Conservation (phyloP, 306 rosid species). For the Leucaena leucocephala region DNA sequence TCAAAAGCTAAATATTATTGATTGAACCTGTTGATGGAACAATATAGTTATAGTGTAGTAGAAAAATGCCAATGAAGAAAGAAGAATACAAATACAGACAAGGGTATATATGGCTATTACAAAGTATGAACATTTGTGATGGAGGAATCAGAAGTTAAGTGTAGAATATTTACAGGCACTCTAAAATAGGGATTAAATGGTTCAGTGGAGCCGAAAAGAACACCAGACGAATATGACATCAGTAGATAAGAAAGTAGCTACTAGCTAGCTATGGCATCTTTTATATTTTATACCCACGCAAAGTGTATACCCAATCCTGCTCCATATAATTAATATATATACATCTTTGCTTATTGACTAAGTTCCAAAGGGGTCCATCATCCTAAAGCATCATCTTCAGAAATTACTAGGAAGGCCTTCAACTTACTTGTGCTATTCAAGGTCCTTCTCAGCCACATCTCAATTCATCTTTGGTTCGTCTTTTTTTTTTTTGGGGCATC, state of each 20-base stretch:
- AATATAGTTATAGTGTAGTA: not conserved
- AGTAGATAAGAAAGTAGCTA: conserved; percentile 37
- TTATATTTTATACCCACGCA: conserved; percentile 32
- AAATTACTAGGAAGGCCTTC: conserved; percentile 50
- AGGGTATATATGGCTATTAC: conserved; percentile 33
- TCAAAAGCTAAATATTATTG: not conserved
- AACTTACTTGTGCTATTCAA: not conserved
- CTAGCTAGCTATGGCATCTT: conserved; percentile 20
- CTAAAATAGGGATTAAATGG: conserved; percentile 22
- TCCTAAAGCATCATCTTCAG: conserved; percentile 35
- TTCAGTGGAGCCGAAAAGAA: conserved; percentile 57
- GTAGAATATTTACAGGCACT: conserved; percentile 22
- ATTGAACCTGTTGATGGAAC: not conserved
- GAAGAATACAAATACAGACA: conserved; percentile 25
- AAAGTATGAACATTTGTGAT: conserved; percentile 13
- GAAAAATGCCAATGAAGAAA: not conserved
- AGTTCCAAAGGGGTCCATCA: conserved; percentile 61
- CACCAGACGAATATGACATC: conserved; percentile 10
- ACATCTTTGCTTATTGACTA: conserved; percentile 50
- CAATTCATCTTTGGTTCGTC: not conserved
- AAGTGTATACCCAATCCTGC: conserved; percentile 37
- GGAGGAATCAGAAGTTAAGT: not conserved
- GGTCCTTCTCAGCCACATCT: not conserved
- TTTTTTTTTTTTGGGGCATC: not conserved
- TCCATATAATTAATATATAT: conserved; percentile 5